Conservation (phyloP, 208 protist species). For the Wallacemonas sp. region DNA sequence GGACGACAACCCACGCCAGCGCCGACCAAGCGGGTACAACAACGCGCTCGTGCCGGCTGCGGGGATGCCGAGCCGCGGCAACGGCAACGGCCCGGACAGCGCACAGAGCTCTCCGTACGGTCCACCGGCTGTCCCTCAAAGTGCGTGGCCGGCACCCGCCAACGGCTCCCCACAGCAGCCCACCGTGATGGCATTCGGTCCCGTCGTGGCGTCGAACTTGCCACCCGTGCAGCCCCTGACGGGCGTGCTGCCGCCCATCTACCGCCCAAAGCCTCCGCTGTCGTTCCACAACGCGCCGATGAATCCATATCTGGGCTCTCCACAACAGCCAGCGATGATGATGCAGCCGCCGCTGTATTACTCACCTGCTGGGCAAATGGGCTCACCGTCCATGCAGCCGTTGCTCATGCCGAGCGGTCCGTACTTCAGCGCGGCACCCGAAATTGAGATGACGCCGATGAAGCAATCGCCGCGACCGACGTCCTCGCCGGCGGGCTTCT, state of each 20-base stretch:
- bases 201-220: constrained; percentile 24
- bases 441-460: constrained; percentile 16
- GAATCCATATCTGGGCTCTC: not conserved
- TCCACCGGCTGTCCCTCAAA: constrained; percentile 1
- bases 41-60: constrained; percentile 10
- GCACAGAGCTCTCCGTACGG: constrained; percentile 21
- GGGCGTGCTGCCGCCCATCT: constrained; percentile 36
- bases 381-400: constrained; percentile 4
- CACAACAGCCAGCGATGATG: not conserved
- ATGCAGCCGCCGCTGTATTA: constrained; percentile 13
- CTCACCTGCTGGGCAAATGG: not conserved
- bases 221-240: constrained; percentile 28
- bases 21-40: not conserved
- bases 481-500: constrained; percentile 3
- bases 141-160: not conserved
- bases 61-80: constrained; percentile 2
- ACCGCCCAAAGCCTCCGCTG: constrained; percentile 42
- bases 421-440: not conserved
- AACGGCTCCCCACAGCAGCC: constrained; percentile 14
- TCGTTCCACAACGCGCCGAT: constrained; percentile 24
- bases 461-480: constrained; percentile 6
- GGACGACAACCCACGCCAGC: constrained; percentile 6
- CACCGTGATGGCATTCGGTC: constrained; percentile 21
- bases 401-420: not conserved
- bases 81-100: constrained; percentile 9